Evolutionary conservation across 2,329 filamentous ascomycete species (phyloP).

Genomic region (Pseudogymnoascus sp.): DNA sequence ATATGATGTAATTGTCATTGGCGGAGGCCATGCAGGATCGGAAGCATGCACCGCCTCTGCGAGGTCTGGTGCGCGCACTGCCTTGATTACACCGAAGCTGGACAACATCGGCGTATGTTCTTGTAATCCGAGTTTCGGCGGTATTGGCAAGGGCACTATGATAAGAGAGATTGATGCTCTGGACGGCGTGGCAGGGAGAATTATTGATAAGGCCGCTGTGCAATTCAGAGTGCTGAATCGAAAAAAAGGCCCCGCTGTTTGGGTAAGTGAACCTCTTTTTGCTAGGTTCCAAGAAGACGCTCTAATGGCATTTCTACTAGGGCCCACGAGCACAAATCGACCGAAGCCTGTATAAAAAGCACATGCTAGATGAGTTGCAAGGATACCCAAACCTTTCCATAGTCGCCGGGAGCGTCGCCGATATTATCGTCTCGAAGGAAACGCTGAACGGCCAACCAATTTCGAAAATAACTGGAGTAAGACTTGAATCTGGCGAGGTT

Average conservation of each 20-base stretch:
- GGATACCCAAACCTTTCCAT: constrained; percentile 71
- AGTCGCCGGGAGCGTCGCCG: constrained; percentile 78
- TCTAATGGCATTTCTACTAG: constrained; percentile 26
- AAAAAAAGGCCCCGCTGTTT: constrained; percentile 88
- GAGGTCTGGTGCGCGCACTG: constrained; percentile 78
- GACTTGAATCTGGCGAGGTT: constrained; percentile 78
- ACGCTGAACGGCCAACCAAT: constrained; percentile 41
- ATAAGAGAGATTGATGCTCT: constrained; percentile 90
- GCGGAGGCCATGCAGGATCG: constrained; percentile 88
- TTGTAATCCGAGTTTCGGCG: constrained; percentile 93
- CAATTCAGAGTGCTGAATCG: constrained; percentile 86
- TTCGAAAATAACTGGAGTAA: constrained; percentile 73
- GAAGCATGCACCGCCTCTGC: constrained; percentile 91
- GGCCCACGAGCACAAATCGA: constrained; percentile 95
- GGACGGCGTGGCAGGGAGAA: constrained; percentile 77
- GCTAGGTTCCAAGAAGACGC: neutral
- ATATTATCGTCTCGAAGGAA: constrained; percentile 68
- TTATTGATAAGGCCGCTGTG: constrained; percentile 90
- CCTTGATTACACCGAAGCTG: constrained; percentile 76
- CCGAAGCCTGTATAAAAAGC: constrained; percentile 72
- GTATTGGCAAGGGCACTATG: constrained; percentile 98
- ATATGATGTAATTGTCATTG: constrained; percentile 91
- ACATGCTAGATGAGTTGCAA: constrained; percentile 82
- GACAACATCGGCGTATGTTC: constrained; percentile 91
- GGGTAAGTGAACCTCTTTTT: constrained; percentile 41